A percentile compares a stretch with the other conserved stretches of the same genome.
Evolutionary conservation across 2,329 filamentous ascomycete species (phyloP).

Genomic region (Dothistroma septosporum): DNA sequence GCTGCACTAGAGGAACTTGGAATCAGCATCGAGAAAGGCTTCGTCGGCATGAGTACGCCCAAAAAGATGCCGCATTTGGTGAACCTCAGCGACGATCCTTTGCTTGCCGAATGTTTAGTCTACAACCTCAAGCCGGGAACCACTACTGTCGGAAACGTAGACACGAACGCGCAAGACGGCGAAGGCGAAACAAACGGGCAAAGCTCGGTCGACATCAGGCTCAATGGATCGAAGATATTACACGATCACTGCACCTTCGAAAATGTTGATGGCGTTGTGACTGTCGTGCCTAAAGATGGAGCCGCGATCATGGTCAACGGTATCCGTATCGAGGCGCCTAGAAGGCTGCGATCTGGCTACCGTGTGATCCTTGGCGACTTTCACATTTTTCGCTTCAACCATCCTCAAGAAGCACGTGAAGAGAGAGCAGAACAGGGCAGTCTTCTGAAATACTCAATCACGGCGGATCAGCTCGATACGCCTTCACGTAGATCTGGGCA

Average conservation of each 20-base stretch:
- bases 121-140: slow-evolving; percentile 96
- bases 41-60: slow-evolving; percentile 88
- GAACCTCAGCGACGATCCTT: slow-evolving; percentile 76
- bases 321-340: slow-evolving; percentile 78
- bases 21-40: slow-evolving; percentile 98
- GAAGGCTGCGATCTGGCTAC: slow-evolving; percentile 82
- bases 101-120: slow-evolving; percentile 91
- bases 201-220: slow-evolving; percentile 75
- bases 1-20: slow-evolving; percentile 91
- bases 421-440: slow-evolving; percentile 76
- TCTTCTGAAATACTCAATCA: slow-evolving; percentile 76
- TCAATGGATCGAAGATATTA: slow-evolving; percentile 90
- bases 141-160: slow-evolving; percentile 91
- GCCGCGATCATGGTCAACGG: slow-evolving; percentile 98
- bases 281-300: slow-evolving; percentile 80
- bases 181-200: slow-evolving; percentile 16
- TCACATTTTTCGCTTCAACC: slow-evolving; percentile 97
- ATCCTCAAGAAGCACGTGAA: slow-evolving; percentile 90
- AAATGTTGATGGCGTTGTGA: slow-evolving; percentile 89
- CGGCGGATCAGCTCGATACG: slow-evolving; percentile 60
- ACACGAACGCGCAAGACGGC: slow-evolving; percentile 58
- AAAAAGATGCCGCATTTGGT: slow-evolving; percentile 99
- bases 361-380: slow-evolving; percentile 96
- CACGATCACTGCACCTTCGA: slow-evolving; percentile 93
- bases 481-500: slow-evolving; percentile 62